Evolutionary conservation across 2,329 filamentous ascomycete genomes (phyloP).

Genomic region (Dothistroma septosporum): DNA sequence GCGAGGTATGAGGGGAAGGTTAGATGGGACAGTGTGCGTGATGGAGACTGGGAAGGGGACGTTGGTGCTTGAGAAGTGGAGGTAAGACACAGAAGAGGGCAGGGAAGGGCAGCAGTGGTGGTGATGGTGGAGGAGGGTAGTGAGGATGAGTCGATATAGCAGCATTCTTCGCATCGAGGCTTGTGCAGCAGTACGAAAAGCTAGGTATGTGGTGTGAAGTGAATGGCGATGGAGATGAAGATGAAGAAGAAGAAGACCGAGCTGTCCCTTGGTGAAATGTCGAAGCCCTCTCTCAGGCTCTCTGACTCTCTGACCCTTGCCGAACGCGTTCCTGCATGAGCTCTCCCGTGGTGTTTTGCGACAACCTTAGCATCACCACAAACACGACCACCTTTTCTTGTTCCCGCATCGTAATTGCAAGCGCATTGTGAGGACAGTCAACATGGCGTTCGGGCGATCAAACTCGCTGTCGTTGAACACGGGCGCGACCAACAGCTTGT

Average conservation of each 20-base stretch:
- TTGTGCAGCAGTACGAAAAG: too few species aligned
- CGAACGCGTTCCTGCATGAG: background rate
- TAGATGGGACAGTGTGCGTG: background rate
- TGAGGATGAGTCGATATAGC: background rate
- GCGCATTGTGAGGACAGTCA: background rate
- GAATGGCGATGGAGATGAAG: background rate
- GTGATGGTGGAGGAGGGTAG: background rate
- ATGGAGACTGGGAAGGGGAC: background rate
- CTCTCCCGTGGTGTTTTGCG: background rate
- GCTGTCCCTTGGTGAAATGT: background rate
- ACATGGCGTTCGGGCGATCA: constrained; percentile 45
- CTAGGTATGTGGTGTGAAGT: background rate
- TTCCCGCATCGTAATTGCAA: background rate
- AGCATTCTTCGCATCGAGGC: background rate
- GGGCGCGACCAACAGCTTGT: constrained; percentile 39
- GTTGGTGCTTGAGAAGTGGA: background rate
- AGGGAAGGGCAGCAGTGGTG: too few species aligned
- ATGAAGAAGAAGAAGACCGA: background rate
- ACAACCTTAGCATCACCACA: background rate
- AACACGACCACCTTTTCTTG: background rate
- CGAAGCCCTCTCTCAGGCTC: too few species aligned
- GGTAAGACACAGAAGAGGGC: background rate
- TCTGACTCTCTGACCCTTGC: background rate
- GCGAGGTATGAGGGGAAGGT: background rate
- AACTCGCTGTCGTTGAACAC: constrained; percentile 55